phyloP scores from a whole-genome alignment of 805 yeast species.

The Candida tibetensis region DNA sequence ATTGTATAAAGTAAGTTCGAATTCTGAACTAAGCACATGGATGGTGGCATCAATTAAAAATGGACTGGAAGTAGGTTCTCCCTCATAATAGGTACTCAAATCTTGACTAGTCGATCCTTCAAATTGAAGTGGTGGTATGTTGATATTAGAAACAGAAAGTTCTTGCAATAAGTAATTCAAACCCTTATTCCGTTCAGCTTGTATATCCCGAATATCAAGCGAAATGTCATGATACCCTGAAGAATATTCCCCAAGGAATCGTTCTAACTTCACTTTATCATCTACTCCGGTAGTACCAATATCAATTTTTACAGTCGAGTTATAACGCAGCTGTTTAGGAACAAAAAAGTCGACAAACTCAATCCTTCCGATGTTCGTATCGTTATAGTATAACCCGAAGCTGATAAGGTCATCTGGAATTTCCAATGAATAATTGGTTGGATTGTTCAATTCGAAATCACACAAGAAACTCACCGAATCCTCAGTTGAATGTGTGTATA shows the following conservation, averaged over 20 bases:
- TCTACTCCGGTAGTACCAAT: conserved; percentile 13
- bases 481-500: conserved; percentile 25
- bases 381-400: conserved; percentile 29
- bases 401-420: conserved; percentile 20
- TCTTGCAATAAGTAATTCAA: conserved; percentile 14
- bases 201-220: conserved; percentile 26
- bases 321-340: conserved; percentile 12
- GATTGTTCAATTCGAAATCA: conserved; percentile 32
- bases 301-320: conserved; percentile 14
- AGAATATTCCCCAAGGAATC: conserved; percentile 35
- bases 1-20: conserved; percentile 52
- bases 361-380: conserved; percentile 29
- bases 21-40: conserved; percentile 53
- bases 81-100: neutral
- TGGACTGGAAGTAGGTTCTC: conserved; percentile 17
- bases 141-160: conserved; percentile 20
- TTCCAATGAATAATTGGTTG: conserved; percentile 24
- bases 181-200: conserved; percentile 13
- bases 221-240: conserved; percentile 34
- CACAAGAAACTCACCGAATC: conserved; percentile 23
- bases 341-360: conserved; percentile 20
- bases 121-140: conserved; percentile 25
- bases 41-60: conserved; percentile 51
- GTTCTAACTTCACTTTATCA: conserved; percentile 22
- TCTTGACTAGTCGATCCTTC: conserved; percentile 5